Evolutionary conservation across 1,284 basidiomycete genomes (phyloP), one percentile per base, ranked within the genome.

Genomic region (Neotropicomus parvogracilis): DNA sequence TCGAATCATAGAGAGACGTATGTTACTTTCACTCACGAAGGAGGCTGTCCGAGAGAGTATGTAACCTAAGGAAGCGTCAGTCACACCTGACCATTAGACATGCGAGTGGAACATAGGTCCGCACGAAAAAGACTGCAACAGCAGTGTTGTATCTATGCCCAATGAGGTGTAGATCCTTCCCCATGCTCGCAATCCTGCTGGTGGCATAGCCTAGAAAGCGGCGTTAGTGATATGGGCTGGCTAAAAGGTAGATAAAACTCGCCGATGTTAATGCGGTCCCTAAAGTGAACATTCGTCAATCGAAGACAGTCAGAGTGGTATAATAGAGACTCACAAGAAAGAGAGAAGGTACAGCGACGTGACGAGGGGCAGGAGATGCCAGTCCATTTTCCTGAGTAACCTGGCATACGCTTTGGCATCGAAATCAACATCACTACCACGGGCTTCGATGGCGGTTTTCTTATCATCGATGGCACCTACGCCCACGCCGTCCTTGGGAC

Each of bases 281-380:
- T 69, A n/a, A 26, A 3, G 4, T 4, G 35, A 26, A 32, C 6
- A n/a, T 40, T 2, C 19, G n/a, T n/a, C 35, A 17, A 13, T 40
- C 4, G 36, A 40, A 40, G 12, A 8, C 3, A n/a, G 4, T 3
- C 10, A 14, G 4, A 24, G 16, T 3, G 14, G 14, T 19, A 2
- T 12, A 24, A 27, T 6, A 6, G 1, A 16, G 19, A 64, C 75
- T 60, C 53, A 78, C 76, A 78, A 56, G 59, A 75, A 77, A 0
- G 73, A 78, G 41, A 78, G 69, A 28, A 83, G 69, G 58, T 83
- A 83, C 4, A 83, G 66, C 20, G 80, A 53, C 7, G 74, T 70
- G 38, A 78, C 65, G 40, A 75, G 67, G 2, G 78, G 77, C 29
- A 79, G 57, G 10, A 79, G 50, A 54, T 77, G 70, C 46, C 65